Evolutionary conservation across 768 basidiomycete genomes (phyloP), one percentile per base, ranked within the genome.

Genomic region (Hygrophoropsis aurantiaca): DNA sequence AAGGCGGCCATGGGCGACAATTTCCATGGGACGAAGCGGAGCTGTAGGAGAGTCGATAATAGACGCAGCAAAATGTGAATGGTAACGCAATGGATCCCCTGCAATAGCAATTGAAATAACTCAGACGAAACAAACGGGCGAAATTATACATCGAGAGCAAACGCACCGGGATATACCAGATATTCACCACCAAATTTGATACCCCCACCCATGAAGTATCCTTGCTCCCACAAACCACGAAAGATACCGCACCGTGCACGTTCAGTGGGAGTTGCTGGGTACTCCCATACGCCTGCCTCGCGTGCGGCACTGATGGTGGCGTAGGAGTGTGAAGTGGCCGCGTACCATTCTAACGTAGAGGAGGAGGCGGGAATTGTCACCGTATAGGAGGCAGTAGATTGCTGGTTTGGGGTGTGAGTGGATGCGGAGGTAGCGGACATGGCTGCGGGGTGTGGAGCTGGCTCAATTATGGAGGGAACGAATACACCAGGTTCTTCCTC

Each of bases 121-220:
- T 47, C 40, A 52, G 5, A 46, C 44, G 44, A 36, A 21, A 19
- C 45, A 36, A 52, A 52, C 16, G 25, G 32, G n/a, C 38, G 11
- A n/a, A 35, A 5, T n/a, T 35, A 34, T 42, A 11, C 25, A 24
- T 20, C 39, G 24, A 42, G 15, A 27, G 15, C 33, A 8, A 13
- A 66, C 81, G 34, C 61, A 87, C 95, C 95, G 42, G 97, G 97
- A 68, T 99, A 99, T 1, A 97, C 88, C 36, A 99, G 70, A 65
- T 92, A 97, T 58, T 98, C 94, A 2, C 94, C 94, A 5, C 97
- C 97, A 59, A 99, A 99, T 64, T 87, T 89, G 65, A 94, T 82
- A 0, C 94, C 94, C 0, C 81, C 81, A 39, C 94, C 94, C 80
- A 97, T 79, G 63, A 81, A 97, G 61, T 85, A 84, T 0, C 90